Conservation (phyloP, 2,329 filamentous ascomycete species). For the Pseudocercospora pini-densiflorae region DNA sequence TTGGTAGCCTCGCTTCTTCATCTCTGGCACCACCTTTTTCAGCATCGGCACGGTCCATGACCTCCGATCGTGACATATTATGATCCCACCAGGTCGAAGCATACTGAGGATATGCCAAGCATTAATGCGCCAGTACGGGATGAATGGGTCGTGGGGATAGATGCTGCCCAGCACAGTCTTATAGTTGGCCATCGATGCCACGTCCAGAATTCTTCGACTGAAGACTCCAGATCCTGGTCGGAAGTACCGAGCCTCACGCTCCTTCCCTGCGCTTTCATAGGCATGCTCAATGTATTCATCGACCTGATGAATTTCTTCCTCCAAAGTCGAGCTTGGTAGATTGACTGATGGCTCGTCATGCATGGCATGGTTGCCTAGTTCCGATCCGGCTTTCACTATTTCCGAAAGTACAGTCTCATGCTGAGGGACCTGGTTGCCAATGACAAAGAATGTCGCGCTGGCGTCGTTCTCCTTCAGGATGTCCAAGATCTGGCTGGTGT, state of each 20-base stretch:
- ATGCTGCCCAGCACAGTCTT: conserved; percentile 79
- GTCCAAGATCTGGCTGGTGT: conserved; percentile 72
- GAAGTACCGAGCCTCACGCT: conserved; percentile 66
- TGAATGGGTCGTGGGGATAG: conserved; percentile 91
- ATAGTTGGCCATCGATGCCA: conserved; percentile 67
- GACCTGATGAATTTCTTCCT: conserved; percentile 67
- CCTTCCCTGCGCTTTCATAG: conserved; percentile 50
- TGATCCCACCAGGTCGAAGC: conserved; percentile 74
- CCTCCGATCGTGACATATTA: conserved; percentile 84
- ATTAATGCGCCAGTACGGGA: conserved; percentile 71
- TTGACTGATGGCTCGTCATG: conserved; percentile 75
- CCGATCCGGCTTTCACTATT: conserved; percentile 58
- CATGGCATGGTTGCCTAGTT: conserved; percentile 87
- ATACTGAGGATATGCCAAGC: conserved; percentile 80
- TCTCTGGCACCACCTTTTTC: conserved; percentile 70
- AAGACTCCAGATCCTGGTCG: conserved; percentile 87
- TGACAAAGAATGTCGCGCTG: conserved; percentile 85
- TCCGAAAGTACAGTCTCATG: conserved; percentile 54
- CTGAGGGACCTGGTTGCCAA: conserved; percentile 73
- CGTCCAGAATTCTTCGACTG: conserved; percentile 67
- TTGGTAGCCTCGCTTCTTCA: conserved; percentile 70
- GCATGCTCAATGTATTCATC: conserved; percentile 63
- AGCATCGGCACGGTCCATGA: conserved; percentile 85
- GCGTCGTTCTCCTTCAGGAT: conserved; percentile 68
- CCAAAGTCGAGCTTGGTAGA: conserved; percentile 64